These are phyloP conservation scores for Ophiognomonia clavigignenti-juglandacearum DNA, from an alignment of 2,329 filamentous ascomycete species.

Conservation along the genomic window DNA sequence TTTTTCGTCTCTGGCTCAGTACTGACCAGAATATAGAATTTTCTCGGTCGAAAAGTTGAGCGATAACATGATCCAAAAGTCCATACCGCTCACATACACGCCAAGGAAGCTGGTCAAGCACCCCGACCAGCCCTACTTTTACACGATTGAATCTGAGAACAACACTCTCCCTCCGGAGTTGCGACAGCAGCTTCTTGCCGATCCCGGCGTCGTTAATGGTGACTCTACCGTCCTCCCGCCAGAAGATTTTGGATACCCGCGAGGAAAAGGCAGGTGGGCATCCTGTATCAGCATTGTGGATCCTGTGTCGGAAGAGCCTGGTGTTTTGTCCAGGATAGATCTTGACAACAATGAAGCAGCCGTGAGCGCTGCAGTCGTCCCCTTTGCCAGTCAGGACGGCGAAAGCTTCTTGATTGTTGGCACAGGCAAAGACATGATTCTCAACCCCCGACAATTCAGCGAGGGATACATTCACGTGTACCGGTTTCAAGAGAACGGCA, in stretches of 20 bases:
- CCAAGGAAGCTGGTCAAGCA: constrained; percentile 84
- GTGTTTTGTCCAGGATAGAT: constrained; percentile 72
- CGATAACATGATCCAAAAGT: constrained; percentile 81
- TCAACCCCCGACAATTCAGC: constrained; percentile 69
- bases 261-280: constrained; percentile 82
- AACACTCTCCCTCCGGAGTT: constrained; percentile 82
- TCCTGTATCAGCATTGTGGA: constrained; percentile 94
- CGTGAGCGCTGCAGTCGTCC: constrained; percentile 76
- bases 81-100: constrained; percentile 82
- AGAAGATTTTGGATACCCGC: constrained; percentile 84
- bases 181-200: constrained; percentile 66
- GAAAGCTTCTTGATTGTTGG: constrained; percentile 92
- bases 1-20: not conserved
- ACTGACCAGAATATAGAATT: constrained; percentile 54
- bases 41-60: constrained; percentile 85
- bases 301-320: constrained; percentile 64
- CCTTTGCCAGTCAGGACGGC: constrained; percentile 83
- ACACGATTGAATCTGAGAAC: constrained; percentile 90
- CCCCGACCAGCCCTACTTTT: constrained; percentile 84
- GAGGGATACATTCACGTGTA: constrained; percentile 91
- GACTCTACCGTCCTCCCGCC: constrained; percentile 67
- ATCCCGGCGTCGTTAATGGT: constrained; percentile 66
- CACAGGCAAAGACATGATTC: constrained; percentile 83
- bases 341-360: constrained; percentile 88
- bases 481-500: constrained; percentile 81